Base-by-base conservation (phyloP, 2,329 filamentous ascomycete species). In the Verruconis gallopava region DNA sequence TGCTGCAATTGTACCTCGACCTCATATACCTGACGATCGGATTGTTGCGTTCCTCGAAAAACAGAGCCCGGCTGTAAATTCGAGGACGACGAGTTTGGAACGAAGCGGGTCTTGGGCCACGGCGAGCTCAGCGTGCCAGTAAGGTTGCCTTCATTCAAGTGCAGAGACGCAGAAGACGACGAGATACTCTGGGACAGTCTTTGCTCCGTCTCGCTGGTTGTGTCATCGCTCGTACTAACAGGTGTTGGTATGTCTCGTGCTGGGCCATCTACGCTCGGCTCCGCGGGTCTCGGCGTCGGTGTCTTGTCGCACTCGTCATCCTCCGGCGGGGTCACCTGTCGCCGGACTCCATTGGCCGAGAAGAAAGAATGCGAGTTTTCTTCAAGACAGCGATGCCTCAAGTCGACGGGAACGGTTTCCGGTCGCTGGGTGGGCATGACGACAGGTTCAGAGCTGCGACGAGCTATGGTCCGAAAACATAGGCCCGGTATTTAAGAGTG, bases 1-100 rank as follows among this genome's bases (percentile, higher is more conserved):
- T 95, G 81, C 63, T 96, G 94, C 51, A 98, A 85, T 57, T 95
- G 88, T 2, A 98, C 91, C 54, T 95, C 83, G 1, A 98, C 91
- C 48, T 94, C 85, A 58, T 98, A 98, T 6, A 84, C 75, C 57
- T 94, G 86, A 46, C 83, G 77, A 57, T 96, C 89, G 2, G 89
- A 96, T 56, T 89, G 82, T 55, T 98, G 91, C 12, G 83, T 93
- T 44, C 91, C 91, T 45, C 75, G 73, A 56, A 95, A 98, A 53
- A 76, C 83, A 62, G 85, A 94, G 14, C 88, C 88, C 2, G 88
- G 77, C 36, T 85, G 81, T 43, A 98, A 68, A 58, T 80, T 93
- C 0, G 85, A 91, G 1, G 85, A 94, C 1, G 85, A 79, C n/a
- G 82, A 78, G 42, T 78, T 78, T 2, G 86, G 81, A 44, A 82